Conservation (phyloP, 1,139 yeast genomes). For the Diutina catenulata region DNA sequence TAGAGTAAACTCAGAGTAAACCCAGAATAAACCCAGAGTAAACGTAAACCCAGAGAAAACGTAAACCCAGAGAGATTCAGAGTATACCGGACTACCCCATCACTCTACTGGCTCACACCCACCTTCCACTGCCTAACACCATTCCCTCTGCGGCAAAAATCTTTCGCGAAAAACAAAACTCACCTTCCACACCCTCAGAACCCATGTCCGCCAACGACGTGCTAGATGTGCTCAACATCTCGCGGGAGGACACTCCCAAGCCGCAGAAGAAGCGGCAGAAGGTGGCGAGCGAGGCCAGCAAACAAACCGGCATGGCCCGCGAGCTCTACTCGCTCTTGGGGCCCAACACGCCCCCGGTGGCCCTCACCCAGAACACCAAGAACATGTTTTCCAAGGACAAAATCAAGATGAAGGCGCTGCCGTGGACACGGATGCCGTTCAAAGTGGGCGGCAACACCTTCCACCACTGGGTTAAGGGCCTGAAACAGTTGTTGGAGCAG, state of each 20-base stretch:
- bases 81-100: too few species aligned
- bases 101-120: too few species aligned
- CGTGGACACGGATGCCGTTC: conserved; percentile 70
- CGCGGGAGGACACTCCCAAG: conserved; percentile 23
- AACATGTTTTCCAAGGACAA: conserved; percentile 16
- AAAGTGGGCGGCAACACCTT: conserved; percentile 41
- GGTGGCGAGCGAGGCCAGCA: conserved; percentile 8
- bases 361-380: conserved; percentile 44
- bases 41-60: too few species aligned
- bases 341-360: conserved; percentile 83
- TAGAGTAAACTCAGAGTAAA: too few species aligned
- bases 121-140: too few species aligned
- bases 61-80: too few species aligned
- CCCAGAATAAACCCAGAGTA: too few species aligned
- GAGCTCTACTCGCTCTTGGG: conserved; percentile 84
- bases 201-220: conserved; percentile 52
- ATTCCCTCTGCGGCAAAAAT: too few species aligned
- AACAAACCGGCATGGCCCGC: conserved; percentile 66
- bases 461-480: conserved; percentile 83
- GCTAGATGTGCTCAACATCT: conserved; percentile 66
- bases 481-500: conserved; percentile 35
- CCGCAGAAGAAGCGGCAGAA: conserved; percentile 32
- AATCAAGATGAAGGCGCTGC: conserved; percentile 33
- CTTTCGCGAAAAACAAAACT: too few species aligned
- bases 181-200: too few species aligned